phyloP scores from a whole-genome alignment of 2,329 filamentous ascomycete species.

The Aureobasidium sp. region DNA sequence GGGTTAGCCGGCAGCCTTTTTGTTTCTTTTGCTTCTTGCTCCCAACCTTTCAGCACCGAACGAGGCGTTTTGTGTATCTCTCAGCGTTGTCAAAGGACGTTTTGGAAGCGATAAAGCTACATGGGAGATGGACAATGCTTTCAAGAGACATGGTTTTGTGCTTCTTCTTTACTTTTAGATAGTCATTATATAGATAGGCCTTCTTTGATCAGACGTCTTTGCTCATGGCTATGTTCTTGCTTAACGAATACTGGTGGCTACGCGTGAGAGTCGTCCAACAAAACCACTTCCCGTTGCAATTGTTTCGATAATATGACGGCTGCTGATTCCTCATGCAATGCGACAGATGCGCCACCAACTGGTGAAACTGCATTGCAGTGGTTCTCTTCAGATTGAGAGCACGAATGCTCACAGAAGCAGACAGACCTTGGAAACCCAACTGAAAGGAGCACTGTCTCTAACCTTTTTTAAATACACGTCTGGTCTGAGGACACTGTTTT shows the following conservation, averaged over 20 bases:
- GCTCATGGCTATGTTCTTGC: not conserved
- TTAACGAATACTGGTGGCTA: not conserved
- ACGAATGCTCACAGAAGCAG: not conserved
- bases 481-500: not conserved
- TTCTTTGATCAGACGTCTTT: not conserved
- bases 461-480: not conserved
- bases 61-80: not conserved
- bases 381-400: too few species aligned
- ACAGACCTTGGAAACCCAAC: not conserved
- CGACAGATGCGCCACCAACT: not conserved
- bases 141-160: not conserved
- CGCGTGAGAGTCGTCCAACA: not conserved
- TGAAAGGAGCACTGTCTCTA: not conserved
- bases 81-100: not conserved
- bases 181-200: slow-evolving; percentile 3
- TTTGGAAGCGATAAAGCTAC: not conserved
- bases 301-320: not conserved
- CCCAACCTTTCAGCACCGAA: not conserved
- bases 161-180: not conserved
- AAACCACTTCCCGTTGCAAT: not conserved
- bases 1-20: slow-evolving; percentile 30
- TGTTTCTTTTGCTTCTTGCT: not conserved
- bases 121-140: not conserved
- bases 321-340: not conserved
- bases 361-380: not conserved